A percentile compares a stretch with the other conserved stretches of the same genome.
These are phyloP conservation scores for Raddia distichophylla DNA, from an alignment of 176 grass and related monocot genomes.

Conservation along the genomic window DNA sequence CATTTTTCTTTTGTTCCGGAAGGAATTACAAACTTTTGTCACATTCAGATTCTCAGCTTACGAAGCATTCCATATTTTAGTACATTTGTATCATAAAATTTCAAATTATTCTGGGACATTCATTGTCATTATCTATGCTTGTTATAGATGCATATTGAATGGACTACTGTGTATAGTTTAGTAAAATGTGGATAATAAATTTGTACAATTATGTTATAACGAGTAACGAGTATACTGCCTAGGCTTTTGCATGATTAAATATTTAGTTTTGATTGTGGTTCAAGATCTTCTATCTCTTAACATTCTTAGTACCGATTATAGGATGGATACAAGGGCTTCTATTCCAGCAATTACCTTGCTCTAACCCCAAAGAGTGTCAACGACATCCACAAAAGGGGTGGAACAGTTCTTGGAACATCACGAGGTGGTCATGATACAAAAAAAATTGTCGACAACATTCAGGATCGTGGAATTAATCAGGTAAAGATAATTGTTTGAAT, in stretches of 20 bases:
- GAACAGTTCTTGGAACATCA: conserved; percentile 91
- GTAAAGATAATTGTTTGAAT: conserved; percentile 48
- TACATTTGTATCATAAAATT: neutral
- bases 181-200: neutral
- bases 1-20: neutral
- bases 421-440: conserved; percentile 93
- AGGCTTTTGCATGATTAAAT: conserved; percentile 8
- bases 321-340: conserved; percentile 99
- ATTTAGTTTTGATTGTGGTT: neutral
- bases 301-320: conserved; percentile 38
- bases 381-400: conserved; percentile 97
- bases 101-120: neutral
- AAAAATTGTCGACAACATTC: conserved; percentile 97
- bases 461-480: conserved; percentile 98
- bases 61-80: neutral
- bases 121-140: neutral
- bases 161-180: neutral
- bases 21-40: neutral
- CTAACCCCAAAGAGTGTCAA: conserved; percentile 91
- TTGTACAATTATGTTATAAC: neutral
- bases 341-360: conserved; percentile 83
- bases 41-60: conserved; percentile 4
- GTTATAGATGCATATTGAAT: neutral
- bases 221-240: neutral
- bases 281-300: neutral